Evolutionary conservation across 768 basidiomycete genomes (phyloP), one percentile per base, ranked within the genome.

Genomic region (Neoboletus brunneissimus): DNA sequence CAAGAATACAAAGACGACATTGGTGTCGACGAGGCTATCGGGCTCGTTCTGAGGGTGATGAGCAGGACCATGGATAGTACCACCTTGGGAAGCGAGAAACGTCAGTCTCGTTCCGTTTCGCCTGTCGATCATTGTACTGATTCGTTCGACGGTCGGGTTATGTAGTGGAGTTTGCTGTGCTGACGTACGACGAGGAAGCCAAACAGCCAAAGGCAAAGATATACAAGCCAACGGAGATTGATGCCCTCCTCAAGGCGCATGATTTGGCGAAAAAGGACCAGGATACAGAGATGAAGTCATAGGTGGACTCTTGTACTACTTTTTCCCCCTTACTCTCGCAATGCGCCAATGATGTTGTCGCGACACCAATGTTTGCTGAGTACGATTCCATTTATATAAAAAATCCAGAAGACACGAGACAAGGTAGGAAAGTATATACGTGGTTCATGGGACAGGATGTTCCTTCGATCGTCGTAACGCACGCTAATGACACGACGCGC

Each of bases 41-140:
- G 84, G n/a, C 79, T 99, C 22, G 93, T 90, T 44, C 79, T 98
- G 62, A 88, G 86, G 75, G 89, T 93, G 51, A 95, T 99, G 94
- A 95, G 94, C 80, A 98, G 98, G 83, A 98, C 96, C 53, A 98
- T 99, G 96, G 97, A 99, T 68, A 94, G 92, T 60, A 98, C 96
- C 31, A 98, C 93, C 44, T 73, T 99, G 59, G 90, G 92, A 32
- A 95, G 92, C 67, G 97, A 99, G 76, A 98, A 98, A 73, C 77
- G 97, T 97, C 64, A 68, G 94, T 74, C 6, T 46, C 25, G 20
- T 9, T 8, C 34, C 3, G 88, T 72, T 4, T 44, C 25, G 27
- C 13, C 11, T 48, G 22, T 27, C 23, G 16, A 42, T 29, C 34
- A 0, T 50, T 18, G 27, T 5, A 8, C 54, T 41, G 29, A 51